Evolutionary conservation across 352 stramenopile species (phyloP), one percentile per base, ranked within the genome.

Genomic region (Pythium chondricola): DNA sequence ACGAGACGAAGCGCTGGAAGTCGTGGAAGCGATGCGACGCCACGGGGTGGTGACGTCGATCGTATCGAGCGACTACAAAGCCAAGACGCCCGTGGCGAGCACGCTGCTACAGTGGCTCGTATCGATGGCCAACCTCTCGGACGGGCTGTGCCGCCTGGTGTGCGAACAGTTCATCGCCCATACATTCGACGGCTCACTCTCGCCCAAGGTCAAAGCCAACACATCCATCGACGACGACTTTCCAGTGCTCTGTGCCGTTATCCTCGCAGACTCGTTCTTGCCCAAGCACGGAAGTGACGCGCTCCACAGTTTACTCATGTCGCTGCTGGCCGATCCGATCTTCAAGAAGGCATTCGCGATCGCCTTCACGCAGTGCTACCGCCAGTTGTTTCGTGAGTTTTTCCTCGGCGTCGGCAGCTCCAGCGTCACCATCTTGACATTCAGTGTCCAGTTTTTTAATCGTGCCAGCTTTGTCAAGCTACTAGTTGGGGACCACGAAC

Each of bases 371-470:
- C 82, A 90, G 36, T 97, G 89, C 2, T 99, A 98, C 67, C 80
- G 74, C 21, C 73, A 83, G 41, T 42, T 93, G 20, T 93, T 89
- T 70, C 74, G 67, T 43, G 79, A 93, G 43, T 88, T 85, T 43
- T 72, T 77, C 2, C 61, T 73, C 0, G 82, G 82, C 25, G 63
- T 89, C n/a, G 82, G 82, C 17, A 88, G 67, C 26, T 80, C 74
- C 17, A 83, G 60, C 10, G 96, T 97, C 44, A 97, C 87, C 21
- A 94, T 94, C 52, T 64, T 95, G 33, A 77, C 79, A 18, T 91
- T 99, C 39, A 93, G 77, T 27, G 96, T 99, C 5, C 96, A 99
- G 66, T 99, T 99, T 53, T 88, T 99, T 53, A 99, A 99, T 63
- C 88, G 96, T n/a, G 86, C 93, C 25, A 96, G 87, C 6, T 99